Percentiles rank a stretch among this genome's conserved stretches.
These are phyloP conservation scores for Trametopsis cervina DNA, from an alignment of 768 basidiomycete genomes.

Conservation along the genomic window DNA sequence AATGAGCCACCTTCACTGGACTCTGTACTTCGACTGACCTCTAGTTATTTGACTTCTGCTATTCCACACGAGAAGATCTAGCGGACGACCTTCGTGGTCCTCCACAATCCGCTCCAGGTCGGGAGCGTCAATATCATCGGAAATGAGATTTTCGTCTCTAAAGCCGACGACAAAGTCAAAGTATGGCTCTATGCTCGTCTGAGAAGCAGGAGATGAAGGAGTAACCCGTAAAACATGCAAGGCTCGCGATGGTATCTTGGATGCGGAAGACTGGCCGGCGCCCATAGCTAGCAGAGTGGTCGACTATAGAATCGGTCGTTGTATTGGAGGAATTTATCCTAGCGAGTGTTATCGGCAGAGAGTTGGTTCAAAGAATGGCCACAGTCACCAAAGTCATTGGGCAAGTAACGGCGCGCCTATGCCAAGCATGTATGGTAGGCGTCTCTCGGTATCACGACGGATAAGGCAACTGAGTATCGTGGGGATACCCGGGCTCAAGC, in stretches of 20 bases:
- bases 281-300: slow-evolving; percentile 47
- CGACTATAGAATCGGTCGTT: no score
- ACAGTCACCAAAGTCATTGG: no score
- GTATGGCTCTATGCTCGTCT: slow-evolving; percentile 82
- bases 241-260: slow-evolving; percentile 50
- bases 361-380: no score
- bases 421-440: no score
- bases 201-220: slow-evolving; percentile 80
- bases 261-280: slow-evolving; percentile 60
- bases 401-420: no score
- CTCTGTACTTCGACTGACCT: slow-evolving; percentile 48
- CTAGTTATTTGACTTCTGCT: slow-evolving; percentile 68
- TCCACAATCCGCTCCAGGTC: slow-evolving; percentile 78
- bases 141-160: slow-evolving; percentile 51
- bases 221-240: slow-evolving; percentile 89
- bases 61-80: slow-evolving; percentile 79
- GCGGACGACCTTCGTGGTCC: slow-evolving; percentile 60
- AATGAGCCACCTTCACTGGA: background rate
- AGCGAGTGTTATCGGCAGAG: no score
- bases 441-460: no score
- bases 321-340: no score
- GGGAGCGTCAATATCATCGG: slow-evolving; percentile 46
- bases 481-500: no score
- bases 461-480: no score
- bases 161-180: slow-evolving; percentile 97